Percentiles rank a stretch among this genome's conserved stretches.
These are phyloP conservation scores for Clarireedia hainanense DNA, from an alignment of 2,329 filamentous ascomycete species.

Conservation along the genomic window DNA sequence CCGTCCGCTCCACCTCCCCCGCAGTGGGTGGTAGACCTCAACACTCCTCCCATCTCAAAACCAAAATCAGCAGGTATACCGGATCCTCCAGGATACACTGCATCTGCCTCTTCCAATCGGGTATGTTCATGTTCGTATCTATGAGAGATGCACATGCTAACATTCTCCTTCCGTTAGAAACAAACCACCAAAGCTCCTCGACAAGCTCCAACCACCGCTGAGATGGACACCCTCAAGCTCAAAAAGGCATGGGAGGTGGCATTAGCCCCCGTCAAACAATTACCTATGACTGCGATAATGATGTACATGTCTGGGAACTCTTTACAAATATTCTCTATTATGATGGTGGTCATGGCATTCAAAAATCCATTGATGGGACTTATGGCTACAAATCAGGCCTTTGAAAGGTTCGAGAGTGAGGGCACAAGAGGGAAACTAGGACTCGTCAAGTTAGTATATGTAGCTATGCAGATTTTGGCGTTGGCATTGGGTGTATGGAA, in stretches of 20 bases:
- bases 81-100: conserved; percentile 79
- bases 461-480: conserved; percentile 78
- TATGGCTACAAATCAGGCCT: conserved; percentile 75
- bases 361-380: conserved; percentile 89
- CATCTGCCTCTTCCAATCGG: conserved; percentile 45
- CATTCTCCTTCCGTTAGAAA: conserved; percentile 24
- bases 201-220: conserved; percentile 64
- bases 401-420: conserved; percentile 82
- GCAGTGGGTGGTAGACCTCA: conserved; percentile 77
- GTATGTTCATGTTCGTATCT: conserved; percentile 31
- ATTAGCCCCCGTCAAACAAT: conserved; percentile 81
- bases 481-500: conserved; percentile 90
- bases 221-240: conserved; percentile 92
- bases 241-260: conserved; percentile 99
- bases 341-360: conserved; percentile 99
- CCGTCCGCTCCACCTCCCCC: conserved; percentile 42
- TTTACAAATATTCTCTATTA: conserved; percentile 97
- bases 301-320: conserved; percentile 99
- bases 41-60: conserved; percentile 58
- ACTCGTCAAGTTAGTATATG: conserved; percentile 79
- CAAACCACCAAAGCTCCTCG: conserved; percentile 38
- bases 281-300: conserved; percentile 98
- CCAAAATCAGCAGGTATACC: conserved; percentile 60
- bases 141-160: background rate
- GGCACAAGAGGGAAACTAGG: conserved; percentile 66